These are phyloP conservation scores for Phyllosticta capitalensis DNA, from an alignment of 2,329 filamentous ascomycete species.

Conservation along the genomic window DNA sequence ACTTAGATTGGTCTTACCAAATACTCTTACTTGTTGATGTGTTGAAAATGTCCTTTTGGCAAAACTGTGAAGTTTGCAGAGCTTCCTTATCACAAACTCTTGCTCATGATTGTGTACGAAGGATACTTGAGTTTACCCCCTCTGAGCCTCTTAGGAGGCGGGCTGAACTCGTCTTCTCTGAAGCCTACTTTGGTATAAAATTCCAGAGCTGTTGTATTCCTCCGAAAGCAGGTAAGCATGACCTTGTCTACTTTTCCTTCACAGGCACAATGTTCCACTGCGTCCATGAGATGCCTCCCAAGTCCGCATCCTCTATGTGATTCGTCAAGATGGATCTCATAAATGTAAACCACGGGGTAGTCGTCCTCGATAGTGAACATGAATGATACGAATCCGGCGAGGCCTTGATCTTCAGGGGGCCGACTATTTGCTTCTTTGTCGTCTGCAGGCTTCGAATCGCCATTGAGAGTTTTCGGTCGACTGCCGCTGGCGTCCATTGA, in stretches of 20 bases:
- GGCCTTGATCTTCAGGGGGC: slow-evolving; percentile 6
- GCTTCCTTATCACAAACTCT: slow-evolving; percentile 17
- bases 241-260: slow-evolving; percentile 52
- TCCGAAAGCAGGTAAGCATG: slow-evolving; percentile 65
- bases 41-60: not conserved
- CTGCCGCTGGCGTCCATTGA: not conserved
- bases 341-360: slow-evolving; percentile 62
- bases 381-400: slow-evolving; percentile 46
- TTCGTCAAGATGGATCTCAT: slow-evolving; percentile 61
- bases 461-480: not conserved
- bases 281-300: slow-evolving; percentile 49
- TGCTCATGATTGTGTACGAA: slow-evolving; percentile 47
- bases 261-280: slow-evolving; percentile 44
- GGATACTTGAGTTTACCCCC: slow-evolving; percentile 40
- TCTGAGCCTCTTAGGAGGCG: slow-evolving; percentile 38
- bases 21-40: no score
- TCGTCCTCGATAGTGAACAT: slow-evolving; percentile 59
- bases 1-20: no score
- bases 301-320: slow-evolving; percentile 53
- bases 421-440: not conserved
- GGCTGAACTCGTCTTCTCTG: slow-evolving; percentile 43
- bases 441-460: not conserved
- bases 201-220: slow-evolving; percentile 46
- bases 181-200: slow-evolving; percentile 57
- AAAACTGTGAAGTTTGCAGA: not conserved